These are phyloP conservation scores for Trifolium subterraneum DNA, from an alignment of 306 rosid species.

Conservation along the genomic window DNA sequence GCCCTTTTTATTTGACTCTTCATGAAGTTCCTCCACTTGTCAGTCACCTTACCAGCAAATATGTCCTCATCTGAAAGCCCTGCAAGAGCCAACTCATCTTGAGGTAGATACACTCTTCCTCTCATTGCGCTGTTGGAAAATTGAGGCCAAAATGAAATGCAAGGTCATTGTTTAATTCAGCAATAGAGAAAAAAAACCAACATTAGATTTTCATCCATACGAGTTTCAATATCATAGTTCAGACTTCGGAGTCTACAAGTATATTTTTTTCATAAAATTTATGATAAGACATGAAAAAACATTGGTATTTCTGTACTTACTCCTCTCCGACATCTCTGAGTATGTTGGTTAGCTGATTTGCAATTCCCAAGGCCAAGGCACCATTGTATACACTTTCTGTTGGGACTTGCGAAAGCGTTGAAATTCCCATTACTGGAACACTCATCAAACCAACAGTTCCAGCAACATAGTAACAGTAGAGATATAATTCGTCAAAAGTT, in stretches of 20 bases:
- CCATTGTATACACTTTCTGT: slow-evolving; percentile 66
- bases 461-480: slow-evolving; percentile 67
- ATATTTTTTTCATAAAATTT: slow-evolving; percentile 12
- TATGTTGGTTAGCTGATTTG: slow-evolving; percentile 67
- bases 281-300: slow-evolving; percentile 34
- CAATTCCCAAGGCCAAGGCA: slow-evolving; percentile 66
- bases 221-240: background rate
- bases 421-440: slow-evolving; percentile 68
- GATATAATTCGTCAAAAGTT: slow-evolving; percentile 63
- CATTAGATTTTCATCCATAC: background rate
- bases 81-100: slow-evolving; percentile 65
- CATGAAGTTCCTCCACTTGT: slow-evolving; percentile 70
- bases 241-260: background rate
- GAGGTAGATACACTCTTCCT: slow-evolving; percentile 71
- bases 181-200: slow-evolving; percentile 4
- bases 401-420: slow-evolving; percentile 51
- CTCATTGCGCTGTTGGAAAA: slow-evolving; percentile 54
- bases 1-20: slow-evolving; percentile 67
- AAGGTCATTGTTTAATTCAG: background rate
- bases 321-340: slow-evolving; percentile 73
- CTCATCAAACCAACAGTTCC: slow-evolving; percentile 71
- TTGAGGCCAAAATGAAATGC: slow-evolving; percentile 20
- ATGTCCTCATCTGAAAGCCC: slow-evolving; percentile 67
- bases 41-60: slow-evolving; percentile 64
- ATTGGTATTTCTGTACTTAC: slow-evolving; percentile 44